phyloP scores from a whole-genome alignment of 495 filamentous ascomycete species.

The Amorphotheca resinae region DNA sequence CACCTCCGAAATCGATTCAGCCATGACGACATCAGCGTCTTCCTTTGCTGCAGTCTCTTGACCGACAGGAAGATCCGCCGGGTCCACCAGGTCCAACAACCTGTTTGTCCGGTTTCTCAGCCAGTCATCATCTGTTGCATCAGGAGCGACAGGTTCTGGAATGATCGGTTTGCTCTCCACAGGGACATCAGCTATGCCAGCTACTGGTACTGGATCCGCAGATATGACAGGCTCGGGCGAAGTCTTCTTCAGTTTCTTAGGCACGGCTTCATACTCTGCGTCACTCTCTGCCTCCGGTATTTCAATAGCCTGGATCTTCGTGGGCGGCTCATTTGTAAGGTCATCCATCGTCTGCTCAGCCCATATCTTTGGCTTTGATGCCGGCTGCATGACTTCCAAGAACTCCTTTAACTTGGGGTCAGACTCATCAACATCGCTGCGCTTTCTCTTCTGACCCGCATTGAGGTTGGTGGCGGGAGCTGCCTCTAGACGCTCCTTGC shows the following conservation, averaged over 20 bases:
- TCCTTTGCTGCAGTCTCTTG: background rate
- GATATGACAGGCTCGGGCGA: conserved; percentile 2
- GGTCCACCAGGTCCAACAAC: conserved; percentile 68
- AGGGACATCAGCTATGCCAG: background rate
- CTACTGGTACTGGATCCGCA: background rate
- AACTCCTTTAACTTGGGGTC: conserved; percentile 81
- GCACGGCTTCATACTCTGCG: conserved; percentile 53
- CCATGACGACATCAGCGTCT: background rate
- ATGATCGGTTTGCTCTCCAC: background rate
- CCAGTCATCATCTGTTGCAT: conserved; percentile 76
- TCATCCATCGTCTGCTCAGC: conserved; percentile 42
- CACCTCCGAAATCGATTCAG: conserved; percentile 1
- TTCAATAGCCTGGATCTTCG: conserved; percentile 30
- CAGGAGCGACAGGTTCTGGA: conserved; percentile 1
- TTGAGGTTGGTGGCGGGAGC: conserved; percentile 17
- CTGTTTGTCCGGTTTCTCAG: conserved; percentile 85
- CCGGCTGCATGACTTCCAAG: conserved; percentile 65
- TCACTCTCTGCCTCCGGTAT: conserved; percentile 39
- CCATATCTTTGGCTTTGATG: conserved; percentile 56
- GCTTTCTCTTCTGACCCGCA: conserved; percentile 35
- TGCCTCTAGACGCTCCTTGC: conserved; percentile 15
- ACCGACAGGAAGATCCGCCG: conserved; percentile 27
- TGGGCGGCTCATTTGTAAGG: conserved; percentile 32
- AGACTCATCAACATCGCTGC: conserved; percentile 34
- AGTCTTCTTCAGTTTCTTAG: conserved; percentile 28